Base-by-base conservation (phyloP, 129 eudicot genomes). In the Chrysanthemum seticuspe region DNA sequence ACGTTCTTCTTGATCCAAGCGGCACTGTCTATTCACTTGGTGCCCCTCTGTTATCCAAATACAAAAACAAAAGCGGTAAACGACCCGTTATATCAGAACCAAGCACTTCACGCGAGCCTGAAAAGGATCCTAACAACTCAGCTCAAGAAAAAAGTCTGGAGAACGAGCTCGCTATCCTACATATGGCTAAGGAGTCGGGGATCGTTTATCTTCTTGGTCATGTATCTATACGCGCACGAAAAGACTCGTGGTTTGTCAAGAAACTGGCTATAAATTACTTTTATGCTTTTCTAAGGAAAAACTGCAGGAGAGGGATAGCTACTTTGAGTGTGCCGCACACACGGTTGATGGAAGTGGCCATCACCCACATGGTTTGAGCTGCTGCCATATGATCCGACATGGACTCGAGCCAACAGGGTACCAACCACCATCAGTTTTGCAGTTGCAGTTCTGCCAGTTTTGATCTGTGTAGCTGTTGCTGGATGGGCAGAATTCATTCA, bases 201-300 rank as follows among this genome's bases (percentile, higher is more conserved):
- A 83, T 93, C 13, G 96, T 93, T 53, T 93, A 93, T 80, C 98
- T 93, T 74, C 96, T 93, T 5, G 98, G 98, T 44, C 98, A 89
- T 65, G 98, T 92, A 34, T 84, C 86, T 52, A 93, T 93, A 34
- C 77, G 98, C 74, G 98, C 98, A 16, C 84, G 90, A 64, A 93
- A 93, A 73, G 96, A 93, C 75, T 93, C 98, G 2, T 93, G 98
- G 96, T 93, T 93, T 51, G 44, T 86, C 15, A 93, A 89, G 81
- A 93, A 93, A 74, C 74, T 93, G 25, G 92, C 88, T 19, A 91
- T 93, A 14, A 93, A 93, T 79, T 93, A 93, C 58, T 89, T 93
- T 76, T 93, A 93, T 45, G 95, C 95, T 1, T 93, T 93, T 82
- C 73, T 93, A 77, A 85, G 96, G 74, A 93, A 81, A 83, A 93